Evolutionary conservation across 176 grass and related monocot species (phyloP), one percentile per base, ranked within the genome.

Genomic region (Eleusine indica): DNA sequence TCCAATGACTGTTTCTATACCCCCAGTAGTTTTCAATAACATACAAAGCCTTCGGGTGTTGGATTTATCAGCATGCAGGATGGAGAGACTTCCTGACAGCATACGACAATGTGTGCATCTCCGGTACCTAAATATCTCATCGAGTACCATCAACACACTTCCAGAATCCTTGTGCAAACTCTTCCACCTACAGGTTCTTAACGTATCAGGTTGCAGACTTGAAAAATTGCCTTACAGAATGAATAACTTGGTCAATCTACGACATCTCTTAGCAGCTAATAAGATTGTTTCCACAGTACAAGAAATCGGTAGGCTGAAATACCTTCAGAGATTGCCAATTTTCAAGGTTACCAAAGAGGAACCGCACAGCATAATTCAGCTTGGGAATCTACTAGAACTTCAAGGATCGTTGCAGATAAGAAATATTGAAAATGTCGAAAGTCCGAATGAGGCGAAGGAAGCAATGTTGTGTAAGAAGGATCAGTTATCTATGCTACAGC

Each of bases 221-320:
- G 37, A 60, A 68, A 77, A 37, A 22, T 62, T 90, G 48, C 85
- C 87, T 48, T 71, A 53, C 17, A 43, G 17, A 54, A 80, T 87
- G 41, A 84, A 71, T 43, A 87, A 90, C 25, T 76, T 85, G 48
- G 70, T 93, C 19, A 89, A 87, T 67, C 54, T 93, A 22, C 74
- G 77, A 14, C 70, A 82, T 66, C 32, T 90, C 17, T 74, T 69
- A 78, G 76, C 82, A 58, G 54, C 53, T 79, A 56, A 71, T 52
- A 47, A 85, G 32, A 49, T 73, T 73, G 48, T 90, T 87, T 82
- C 71, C 2, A 12, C 49, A 13, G 87, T 87, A 81, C 19, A 44
- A 44, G 37, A 76, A 9, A 84, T 82, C 65, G 87, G 84, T 21
- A 82, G 68, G 68, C 47, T 93, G 79, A 87, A 72, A 53, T 85